These are phyloP conservation scores for Boletellus emodensis DNA, from an alignment of 768 basidiomycete genomes.

Conservation along the genomic window DNA sequence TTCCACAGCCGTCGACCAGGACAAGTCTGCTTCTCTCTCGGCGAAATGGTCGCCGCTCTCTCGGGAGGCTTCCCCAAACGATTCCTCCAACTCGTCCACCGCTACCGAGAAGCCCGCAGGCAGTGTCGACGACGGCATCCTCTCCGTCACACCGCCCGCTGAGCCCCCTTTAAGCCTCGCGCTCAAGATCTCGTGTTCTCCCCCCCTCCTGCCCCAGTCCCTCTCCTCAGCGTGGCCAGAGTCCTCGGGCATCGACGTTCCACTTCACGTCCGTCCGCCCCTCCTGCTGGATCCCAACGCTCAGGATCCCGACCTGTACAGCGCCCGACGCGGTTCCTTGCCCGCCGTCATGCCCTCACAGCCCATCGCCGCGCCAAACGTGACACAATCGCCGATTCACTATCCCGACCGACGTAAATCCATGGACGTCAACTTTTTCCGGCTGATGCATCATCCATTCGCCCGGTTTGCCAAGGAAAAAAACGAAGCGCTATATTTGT, in stretches of 20 bases:
- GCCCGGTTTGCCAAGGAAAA: slow-evolving; percentile 32
- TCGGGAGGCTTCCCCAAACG: slow-evolving; percentile 29
- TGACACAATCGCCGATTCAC: slow-evolving; percentile 33
- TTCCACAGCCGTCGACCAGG: slow-evolving; percentile 18
- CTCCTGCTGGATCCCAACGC: slow-evolving; percentile 15
- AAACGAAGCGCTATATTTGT: slow-evolving; percentile 31
- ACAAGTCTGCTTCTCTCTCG: slow-evolving; percentile 4
- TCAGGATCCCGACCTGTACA: slow-evolving; percentile 33
- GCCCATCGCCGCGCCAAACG: slow-evolving; percentile 24
- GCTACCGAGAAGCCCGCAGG: slow-evolving; percentile 38
- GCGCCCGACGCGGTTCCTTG: slow-evolving; percentile 51
- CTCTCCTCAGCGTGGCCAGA: slow-evolving; percentile 27
- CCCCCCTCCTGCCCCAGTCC: slow-evolving; percentile 12
- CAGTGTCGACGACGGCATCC: slow-evolving; percentile 13
- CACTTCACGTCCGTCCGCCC: slow-evolving; percentile 22
- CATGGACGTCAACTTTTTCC: slow-evolving; percentile 43
- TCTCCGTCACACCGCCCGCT: neutral
- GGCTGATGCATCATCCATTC: slow-evolving; percentile 47
- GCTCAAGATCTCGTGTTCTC: slow-evolving; percentile 23
- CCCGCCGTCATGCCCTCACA: slow-evolving; percentile 38
- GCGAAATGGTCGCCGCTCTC: slow-evolving; percentile 6
- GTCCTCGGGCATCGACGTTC: slow-evolving; percentile 31
- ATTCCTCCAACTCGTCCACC: slow-evolving; percentile 34
- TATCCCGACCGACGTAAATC: slow-evolving; percentile 36
- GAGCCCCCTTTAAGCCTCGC: slow-evolving; percentile 11